These are phyloP conservation scores for Spergularia azorica DNA, from an alignment of 179 eudicot genomes.

Conservation along the genomic window DNA sequence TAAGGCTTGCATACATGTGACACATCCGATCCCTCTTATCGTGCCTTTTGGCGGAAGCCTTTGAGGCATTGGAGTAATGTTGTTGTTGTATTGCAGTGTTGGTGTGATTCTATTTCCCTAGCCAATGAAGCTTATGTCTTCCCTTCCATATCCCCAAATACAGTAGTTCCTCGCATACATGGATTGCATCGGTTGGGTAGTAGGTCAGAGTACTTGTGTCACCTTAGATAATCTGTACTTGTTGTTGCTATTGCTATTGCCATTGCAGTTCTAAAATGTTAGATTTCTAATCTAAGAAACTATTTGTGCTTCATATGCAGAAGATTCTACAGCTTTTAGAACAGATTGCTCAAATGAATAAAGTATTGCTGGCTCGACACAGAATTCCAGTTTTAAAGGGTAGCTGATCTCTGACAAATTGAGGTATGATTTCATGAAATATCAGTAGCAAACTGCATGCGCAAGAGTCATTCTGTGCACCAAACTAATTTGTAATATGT, in stretches of 20 bases:
- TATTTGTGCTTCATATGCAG: constrained; percentile 43
- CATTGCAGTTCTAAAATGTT: neutral
- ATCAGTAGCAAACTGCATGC: constrained; percentile 1
- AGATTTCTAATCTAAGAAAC: neutral
- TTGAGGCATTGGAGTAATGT: no score
- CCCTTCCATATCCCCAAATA: no score
- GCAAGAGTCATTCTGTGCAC: neutral
- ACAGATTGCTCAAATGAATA: constrained; percentile 63
- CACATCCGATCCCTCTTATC: no score
- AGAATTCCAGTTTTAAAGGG: constrained; percentile 34
- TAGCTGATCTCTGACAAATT: constrained; percentile 23
- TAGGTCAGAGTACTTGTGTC: no score
- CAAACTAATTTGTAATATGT: neutral
- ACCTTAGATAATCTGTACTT: neutral
- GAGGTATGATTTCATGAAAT: constrained; percentile 6
- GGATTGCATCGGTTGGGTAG: no score
- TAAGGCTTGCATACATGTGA: no score
- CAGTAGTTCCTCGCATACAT: no score
- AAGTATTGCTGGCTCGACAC: constrained; percentile 44
- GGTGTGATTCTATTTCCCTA: no score
- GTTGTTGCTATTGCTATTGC: neutral
- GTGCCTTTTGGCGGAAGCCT: no score
- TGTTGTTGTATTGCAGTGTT: no score
- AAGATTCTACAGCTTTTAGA: constrained; percentile 58
- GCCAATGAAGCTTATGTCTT: no score